A percentile compares a stretch with the other conserved stretches of the same genome.
phyloP scores from a whole-genome alignment of 192 early-diverging fungal species.

The Rhizophagus prolifer region DNA sequence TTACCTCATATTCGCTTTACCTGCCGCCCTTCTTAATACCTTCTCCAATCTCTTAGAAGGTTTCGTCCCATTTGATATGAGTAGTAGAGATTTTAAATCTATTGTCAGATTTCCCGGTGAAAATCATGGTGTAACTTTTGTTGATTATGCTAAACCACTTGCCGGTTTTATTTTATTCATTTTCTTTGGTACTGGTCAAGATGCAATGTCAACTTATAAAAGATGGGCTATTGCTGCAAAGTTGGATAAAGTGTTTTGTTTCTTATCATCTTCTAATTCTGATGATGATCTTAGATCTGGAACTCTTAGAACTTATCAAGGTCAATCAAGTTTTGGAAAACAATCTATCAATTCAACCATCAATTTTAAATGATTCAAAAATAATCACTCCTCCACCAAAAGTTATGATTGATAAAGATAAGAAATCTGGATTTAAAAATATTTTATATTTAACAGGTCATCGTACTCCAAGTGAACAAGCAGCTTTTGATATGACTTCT shows the following conservation, averaged over 20 bases:
- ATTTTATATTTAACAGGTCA: slow-evolving; percentile 5
- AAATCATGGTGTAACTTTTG: neutral
- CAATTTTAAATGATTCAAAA: neutral
- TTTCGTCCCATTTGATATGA: neutral
- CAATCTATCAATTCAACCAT: too few relatives aligned
- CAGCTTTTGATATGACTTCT: slow-evolving; percentile 2
- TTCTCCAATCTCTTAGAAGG: neutral
- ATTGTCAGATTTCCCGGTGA: neutral
- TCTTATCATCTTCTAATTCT: neutral
- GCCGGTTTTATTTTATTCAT: slow-evolving; percentile 14
- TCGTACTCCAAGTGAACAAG: slow-evolving; percentile 25
- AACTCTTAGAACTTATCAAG: neutral
- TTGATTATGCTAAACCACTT: slow-evolving; percentile 21
- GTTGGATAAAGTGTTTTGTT: neutral
- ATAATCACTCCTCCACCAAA: neutral
- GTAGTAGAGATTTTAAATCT: neutral
- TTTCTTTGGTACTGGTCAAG: slow-evolving; percentile 26
- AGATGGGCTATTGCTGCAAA: neutral
- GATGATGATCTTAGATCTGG: neutral
- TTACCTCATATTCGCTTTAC: slow-evolving; percentile 2
- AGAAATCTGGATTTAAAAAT: neutral
- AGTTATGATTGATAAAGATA: neutral
- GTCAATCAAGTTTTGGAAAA: neutral
- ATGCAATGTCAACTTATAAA: neutral
- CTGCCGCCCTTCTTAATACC: neutral